phyloP scores from a whole-genome alignment of 176 grass and related monocot species.

The Lolium rigidum region DNA sequence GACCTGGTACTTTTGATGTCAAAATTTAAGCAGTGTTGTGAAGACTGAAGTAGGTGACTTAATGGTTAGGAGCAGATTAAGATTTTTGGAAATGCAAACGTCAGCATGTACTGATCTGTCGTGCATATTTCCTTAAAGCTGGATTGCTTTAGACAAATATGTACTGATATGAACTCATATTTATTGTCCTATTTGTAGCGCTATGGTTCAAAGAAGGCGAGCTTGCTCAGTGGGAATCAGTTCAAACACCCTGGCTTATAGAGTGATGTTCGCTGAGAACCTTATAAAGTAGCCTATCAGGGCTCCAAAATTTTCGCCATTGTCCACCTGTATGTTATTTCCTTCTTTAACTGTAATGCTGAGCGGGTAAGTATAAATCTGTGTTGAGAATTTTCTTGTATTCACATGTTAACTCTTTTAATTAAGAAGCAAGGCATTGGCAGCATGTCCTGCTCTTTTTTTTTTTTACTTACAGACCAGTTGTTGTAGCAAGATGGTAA shows the following conservation, averaged over 20 bases:
- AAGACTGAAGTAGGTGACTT: background rate
- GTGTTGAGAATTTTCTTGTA: constrained; percentile 20
- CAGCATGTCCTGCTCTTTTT: no score
- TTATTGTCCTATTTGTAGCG: constrained; percentile 45
- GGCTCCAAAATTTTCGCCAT: background rate
- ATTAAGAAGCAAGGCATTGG: background rate
- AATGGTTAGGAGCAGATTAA: background rate
- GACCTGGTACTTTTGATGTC: background rate
- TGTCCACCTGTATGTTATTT: background rate
- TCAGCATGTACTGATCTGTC: background rate
- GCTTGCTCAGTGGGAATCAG: no score
- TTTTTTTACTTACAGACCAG: no score
- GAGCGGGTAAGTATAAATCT: background rate
- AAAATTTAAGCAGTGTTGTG: background rate
- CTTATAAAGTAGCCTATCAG: background rate
- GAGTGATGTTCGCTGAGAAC: no score
- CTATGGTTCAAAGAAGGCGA: constrained; percentile 53
- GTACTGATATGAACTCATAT: background rate
- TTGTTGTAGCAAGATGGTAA: no score
- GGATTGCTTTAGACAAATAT: background rate
- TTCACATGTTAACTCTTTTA: background rate
- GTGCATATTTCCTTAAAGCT: background rate
- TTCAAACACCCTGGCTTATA: no score
- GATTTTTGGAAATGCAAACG: background rate
- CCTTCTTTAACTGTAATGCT: no score